Percentiles rank a stretch among this genome's conserved stretches.
phyloP scores from a whole-genome alignment of 768 basidiomycete genomes.

The Naganishia vaughanmartiniae region DNA sequence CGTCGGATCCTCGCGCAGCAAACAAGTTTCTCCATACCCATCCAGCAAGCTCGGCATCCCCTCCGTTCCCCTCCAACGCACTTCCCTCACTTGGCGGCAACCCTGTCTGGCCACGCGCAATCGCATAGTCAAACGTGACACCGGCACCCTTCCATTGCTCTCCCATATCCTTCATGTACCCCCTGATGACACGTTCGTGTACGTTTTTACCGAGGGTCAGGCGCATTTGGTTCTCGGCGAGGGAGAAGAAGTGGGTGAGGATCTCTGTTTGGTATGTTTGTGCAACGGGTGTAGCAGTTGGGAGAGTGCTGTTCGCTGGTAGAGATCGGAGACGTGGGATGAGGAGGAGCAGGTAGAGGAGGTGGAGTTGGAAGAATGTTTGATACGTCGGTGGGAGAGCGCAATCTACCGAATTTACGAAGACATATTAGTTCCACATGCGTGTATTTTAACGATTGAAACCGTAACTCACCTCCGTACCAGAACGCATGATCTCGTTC shows the following conservation, averaged over 20 bases:
- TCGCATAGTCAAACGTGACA: constrained; percentile 66
- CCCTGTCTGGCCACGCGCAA: constrained; percentile 60
- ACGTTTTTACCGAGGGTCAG: constrained; percentile 64
- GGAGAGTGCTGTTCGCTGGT: constrained; percentile 55
- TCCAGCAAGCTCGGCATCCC: constrained; percentile 78
- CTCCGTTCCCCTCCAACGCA: constrained; percentile 57
- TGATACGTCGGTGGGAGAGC: constrained; percentile 88
- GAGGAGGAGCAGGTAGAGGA: constrained; percentile 87
- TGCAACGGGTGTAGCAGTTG: constrained; percentile 33
- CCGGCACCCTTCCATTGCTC: constrained; percentile 86
- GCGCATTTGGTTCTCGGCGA: constrained; percentile 85
- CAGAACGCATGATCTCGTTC: constrained; percentile 54
- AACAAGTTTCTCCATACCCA: constrained; percentile 90
- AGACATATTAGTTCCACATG: not conserved
- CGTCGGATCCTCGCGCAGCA: constrained; percentile 64
- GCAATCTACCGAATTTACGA: constrained; percentile 60
- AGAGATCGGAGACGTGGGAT: constrained; percentile 82
- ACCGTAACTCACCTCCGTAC: constrained; percentile 53
- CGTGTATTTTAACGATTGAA: too few relatives aligned
- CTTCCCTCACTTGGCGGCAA: constrained; percentile 62
- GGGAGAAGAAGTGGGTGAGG: constrained; percentile 91
- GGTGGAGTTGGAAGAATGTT: constrained; percentile 92
- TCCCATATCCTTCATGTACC: constrained; percentile 79
- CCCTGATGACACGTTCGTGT: constrained; percentile 73
- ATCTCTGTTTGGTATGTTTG: constrained; percentile 68